These are phyloP conservation scores for Coemansia sp. DNA, from an alignment of 192 early-diverging fungal species.

Conservation along the genomic window DNA sequence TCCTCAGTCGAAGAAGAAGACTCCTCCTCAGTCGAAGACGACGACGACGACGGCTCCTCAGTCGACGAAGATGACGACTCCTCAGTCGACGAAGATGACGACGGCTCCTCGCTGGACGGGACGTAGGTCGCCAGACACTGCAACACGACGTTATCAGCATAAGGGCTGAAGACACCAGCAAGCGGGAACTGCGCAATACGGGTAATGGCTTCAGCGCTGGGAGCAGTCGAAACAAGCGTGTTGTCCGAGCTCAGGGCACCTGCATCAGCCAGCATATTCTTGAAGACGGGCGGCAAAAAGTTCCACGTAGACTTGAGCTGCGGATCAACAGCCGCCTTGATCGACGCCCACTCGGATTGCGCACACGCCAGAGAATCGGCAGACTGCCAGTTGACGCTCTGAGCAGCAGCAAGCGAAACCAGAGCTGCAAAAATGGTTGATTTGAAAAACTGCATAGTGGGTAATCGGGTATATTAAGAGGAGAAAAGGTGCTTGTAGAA, in stretches of 20 bases:
- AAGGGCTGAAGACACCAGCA: slow-evolving; percentile 33
- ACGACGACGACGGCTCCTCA: not conserved
- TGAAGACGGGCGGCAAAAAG: slow-evolving; percentile 26
- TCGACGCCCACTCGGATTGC: slow-evolving; percentile 17
- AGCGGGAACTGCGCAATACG: slow-evolving; percentile 16
- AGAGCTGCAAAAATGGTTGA: slow-evolving; percentile 22
- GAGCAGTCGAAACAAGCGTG: slow-evolving; percentile 22
- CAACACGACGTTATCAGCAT: slow-evolving; percentile 26
- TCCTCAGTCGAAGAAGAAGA: slow-evolving; percentile 9
- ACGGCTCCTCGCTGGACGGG: not conserved
- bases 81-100: slow-evolving; percentile 1
- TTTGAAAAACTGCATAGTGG: slow-evolving; percentile 31
- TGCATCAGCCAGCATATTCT: slow-evolving; percentile 11
- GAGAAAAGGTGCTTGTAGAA: no score
- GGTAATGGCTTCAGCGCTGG: slow-evolving; percentile 10
- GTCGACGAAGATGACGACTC: slow-evolving; percentile 1
- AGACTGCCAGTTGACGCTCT: slow-evolving; percentile 30
- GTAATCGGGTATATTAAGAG: not conserved
- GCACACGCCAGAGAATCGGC: slow-evolving; percentile 26
- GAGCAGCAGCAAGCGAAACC: slow-evolving; percentile 2
- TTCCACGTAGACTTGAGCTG: slow-evolving; percentile 16
- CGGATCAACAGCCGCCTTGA: slow-evolving; percentile 29
- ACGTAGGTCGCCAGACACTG: slow-evolving; percentile 25
- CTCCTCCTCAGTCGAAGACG: not conserved
- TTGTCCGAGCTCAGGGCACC: slow-evolving; percentile 19